Percentiles rank a stretch among this genome's conserved stretches.
Conservation (phyloP, 345 rosid species). For the Acer campestre region DNA sequence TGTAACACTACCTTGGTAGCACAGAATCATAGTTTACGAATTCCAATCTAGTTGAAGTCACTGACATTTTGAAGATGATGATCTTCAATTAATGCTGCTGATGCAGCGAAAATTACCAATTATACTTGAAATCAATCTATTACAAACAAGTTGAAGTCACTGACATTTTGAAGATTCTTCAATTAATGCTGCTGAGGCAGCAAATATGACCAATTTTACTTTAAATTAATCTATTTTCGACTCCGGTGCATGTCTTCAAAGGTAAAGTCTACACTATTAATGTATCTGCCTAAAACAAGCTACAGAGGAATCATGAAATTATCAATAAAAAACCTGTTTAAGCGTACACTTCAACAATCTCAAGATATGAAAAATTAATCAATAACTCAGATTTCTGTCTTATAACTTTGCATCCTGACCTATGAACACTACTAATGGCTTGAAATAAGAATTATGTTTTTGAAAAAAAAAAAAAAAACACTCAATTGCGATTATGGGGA, state of each 20-base stretch:
- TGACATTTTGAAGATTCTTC: not conserved
- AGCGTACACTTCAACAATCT: not conserved
- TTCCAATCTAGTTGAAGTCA: not conserved
- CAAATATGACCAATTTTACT: constrained; percentile 1
- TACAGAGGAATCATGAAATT: not conserved
- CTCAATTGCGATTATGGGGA: not conserved
- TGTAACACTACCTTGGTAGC: not conserved
- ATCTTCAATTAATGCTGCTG: not conserved
- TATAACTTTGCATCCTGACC: not conserved
- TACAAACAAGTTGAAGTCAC: not conserved
- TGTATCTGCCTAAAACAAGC: not conserved
- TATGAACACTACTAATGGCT: not conserved
- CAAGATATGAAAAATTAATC: not conserved
- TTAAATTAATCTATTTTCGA: not conserved
- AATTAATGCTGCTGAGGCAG: not conserved
- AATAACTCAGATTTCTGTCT: not conserved
- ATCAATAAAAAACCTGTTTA: not conserved
- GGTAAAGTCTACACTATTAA: no score
- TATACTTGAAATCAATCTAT: not conserved
- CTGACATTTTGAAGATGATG: not conserved
- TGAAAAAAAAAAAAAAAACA: not conserved
- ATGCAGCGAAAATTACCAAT: not conserved
- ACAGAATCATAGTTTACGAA: not conserved
- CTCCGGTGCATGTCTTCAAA: not conserved
- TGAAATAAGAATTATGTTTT: not conserved